Conservation (phyloP, 2,329 filamentous ascomycete genomes). For the Ceratocystis lukuohia region DNA sequence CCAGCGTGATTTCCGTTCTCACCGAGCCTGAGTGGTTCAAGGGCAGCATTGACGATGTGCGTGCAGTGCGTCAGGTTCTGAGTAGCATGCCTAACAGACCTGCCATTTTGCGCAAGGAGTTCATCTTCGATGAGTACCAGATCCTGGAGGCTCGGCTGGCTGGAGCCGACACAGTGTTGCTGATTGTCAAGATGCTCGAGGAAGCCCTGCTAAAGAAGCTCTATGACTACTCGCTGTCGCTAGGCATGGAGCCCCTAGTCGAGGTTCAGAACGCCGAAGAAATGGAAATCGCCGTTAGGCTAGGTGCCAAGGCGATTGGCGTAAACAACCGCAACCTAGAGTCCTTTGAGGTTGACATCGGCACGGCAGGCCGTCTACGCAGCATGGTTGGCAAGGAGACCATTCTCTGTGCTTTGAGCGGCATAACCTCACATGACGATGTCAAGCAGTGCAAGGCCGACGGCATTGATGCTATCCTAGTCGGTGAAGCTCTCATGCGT, state of each 20-base stretch:
- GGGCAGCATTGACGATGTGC: constrained; percentile 86
- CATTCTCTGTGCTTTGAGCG: constrained; percentile 84
- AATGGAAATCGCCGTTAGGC: constrained; percentile 73
- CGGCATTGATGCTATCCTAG: constrained; percentile 82
- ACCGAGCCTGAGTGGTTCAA: constrained; percentile 99
- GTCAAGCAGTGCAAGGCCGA: constrained; percentile 78
- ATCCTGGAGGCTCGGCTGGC: constrained; percentile 88
- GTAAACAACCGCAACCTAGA: constrained; percentile 97
- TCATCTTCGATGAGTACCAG: constrained; percentile 96
- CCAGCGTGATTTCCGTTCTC: constrained; percentile 94
- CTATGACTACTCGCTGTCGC: constrained; percentile 74
- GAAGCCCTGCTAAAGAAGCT: constrained; percentile 54
- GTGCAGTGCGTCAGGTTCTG: constrained; percentile 75
- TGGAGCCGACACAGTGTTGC: constrained; percentile 82
- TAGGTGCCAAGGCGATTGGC: constrained; percentile 84
- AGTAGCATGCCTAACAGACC: constrained; percentile 84
- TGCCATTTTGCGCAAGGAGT: constrained; percentile 86
- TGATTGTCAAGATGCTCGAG: constrained; percentile 95
- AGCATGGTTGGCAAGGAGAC: constrained; percentile 74
- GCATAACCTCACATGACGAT: constrained; percentile 79
- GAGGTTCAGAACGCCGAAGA: constrained; percentile 92
- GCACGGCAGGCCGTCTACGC: constrained; percentile 79
- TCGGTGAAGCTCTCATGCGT: constrained; percentile 92
- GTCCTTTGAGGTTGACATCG: constrained; percentile 91
- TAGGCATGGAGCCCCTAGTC: constrained; percentile 95